Conservation (phyloP, 345 rosid genomes). For the Eucalyptus cloeziana region DNA sequence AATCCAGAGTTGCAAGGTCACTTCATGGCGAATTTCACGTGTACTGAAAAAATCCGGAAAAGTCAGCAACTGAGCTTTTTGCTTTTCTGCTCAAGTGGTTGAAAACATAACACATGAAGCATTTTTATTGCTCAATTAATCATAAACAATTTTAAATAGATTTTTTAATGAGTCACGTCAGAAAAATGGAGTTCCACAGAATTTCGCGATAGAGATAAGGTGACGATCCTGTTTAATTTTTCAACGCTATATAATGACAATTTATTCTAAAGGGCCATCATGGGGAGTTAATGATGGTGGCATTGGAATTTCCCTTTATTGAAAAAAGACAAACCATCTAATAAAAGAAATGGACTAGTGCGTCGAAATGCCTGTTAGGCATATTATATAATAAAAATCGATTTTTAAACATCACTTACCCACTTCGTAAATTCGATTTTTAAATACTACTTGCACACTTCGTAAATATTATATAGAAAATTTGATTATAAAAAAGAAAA, state of each 20-base stretch:
- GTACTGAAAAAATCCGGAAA: not conserved
- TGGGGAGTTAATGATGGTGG: not conserved
- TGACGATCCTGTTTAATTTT: not conserved
- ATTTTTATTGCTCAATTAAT: not conserved
- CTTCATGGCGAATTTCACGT: not conserved
- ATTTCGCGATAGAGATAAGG: not conserved
- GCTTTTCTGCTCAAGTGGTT: not conserved
- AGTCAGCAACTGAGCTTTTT: not conserved
- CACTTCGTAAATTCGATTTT: not conserved
- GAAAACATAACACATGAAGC: not conserved
- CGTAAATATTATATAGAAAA: not conserved
- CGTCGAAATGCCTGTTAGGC: not conserved
- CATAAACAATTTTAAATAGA: not conserved
- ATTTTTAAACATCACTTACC: not conserved
- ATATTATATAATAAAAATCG: not conserved
- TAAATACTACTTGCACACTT: not conserved
- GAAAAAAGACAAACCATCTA: not conserved
- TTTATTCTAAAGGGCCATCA: not conserved
- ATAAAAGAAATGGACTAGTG: not conserved
- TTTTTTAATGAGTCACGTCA: not conserved
- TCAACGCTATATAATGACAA: not conserved
- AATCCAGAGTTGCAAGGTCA: not conserved
- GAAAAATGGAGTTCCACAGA: not conserved
- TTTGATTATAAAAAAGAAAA: too few relatives aligned
- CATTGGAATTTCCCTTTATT: not conserved